Evolutionary conservation across 2,329 filamentous ascomycete genomes (phyloP).

Genomic region (Penicillium paneum): DNA sequence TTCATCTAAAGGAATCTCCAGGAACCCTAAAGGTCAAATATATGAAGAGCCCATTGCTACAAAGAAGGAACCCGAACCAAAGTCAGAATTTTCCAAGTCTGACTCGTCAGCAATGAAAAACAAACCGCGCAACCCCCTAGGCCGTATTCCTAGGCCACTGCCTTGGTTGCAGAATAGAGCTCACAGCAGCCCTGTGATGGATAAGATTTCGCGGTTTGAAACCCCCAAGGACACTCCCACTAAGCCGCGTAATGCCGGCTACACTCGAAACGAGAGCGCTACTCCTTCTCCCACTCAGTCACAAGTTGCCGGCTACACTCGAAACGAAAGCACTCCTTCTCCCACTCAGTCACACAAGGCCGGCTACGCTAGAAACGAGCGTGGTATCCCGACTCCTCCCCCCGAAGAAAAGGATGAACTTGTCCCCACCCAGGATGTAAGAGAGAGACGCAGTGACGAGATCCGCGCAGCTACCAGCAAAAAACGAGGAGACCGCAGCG

Average conservation of each 20-base stretch:
- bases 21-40: conserved; percentile 62
- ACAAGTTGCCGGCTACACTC: conserved; percentile 74
- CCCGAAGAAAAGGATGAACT: conserved; percentile 32
- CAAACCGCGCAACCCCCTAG: conserved; percentile 63
- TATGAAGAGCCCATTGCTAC: conserved; percentile 77
- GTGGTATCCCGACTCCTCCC: conserved; percentile 31
- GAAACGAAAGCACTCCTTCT: conserved; percentile 52
- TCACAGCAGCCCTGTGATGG: conserved; percentile 44
- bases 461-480: conserved; percentile 89
- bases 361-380: conserved; percentile 68
- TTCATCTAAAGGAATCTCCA: conserved; percentile 52
- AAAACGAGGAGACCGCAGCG: conserved; percentile 78
- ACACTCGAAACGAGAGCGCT: conserved; percentile 62
- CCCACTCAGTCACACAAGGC: conserved; percentile 74
- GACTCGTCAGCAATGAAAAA: conserved; percentile 51
- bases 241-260: conserved; percentile 76
- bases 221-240: conserved; percentile 81
- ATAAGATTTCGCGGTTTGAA: conserved; percentile 58
- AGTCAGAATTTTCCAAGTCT: conserved; percentile 31
- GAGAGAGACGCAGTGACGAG: conserved; percentile 81
- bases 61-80: conserved; percentile 21
- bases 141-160: conserved; percentile 43
- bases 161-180: conserved; percentile 33
- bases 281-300: conserved; percentile 61
- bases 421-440: conserved; percentile 67